Evolutionary conservation across 2,329 filamentous ascomycete species (phyloP), one percentile per base, ranked within the genome.

Genomic region (Aspergillus pseudoterreus): DNA sequence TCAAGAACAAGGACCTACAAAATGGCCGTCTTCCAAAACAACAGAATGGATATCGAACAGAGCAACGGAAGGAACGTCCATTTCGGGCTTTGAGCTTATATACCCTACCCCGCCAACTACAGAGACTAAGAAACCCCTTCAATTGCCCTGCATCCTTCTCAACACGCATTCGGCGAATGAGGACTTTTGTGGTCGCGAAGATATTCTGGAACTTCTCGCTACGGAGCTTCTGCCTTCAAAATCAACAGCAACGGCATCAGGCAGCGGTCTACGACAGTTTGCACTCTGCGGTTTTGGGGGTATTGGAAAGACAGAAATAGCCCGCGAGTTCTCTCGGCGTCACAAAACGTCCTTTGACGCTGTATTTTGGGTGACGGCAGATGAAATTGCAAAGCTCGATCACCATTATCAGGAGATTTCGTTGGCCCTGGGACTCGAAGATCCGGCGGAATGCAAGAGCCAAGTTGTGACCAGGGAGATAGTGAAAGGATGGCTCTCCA

Each of bases 291-390:
- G 62, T 11, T 42, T 57, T 24, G 59, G 58, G 1, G 61, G 61
- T 1, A 57, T 60, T 27, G 60, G 58, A 22, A 67, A 64, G 45
- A 59, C 59, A 50, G 63, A 71, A 59, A 59, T 67, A 41, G 64
- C 66, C 11, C 54, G 49, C 39, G 56, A 66, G 47, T 69, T 63
- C 54, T 55, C 54, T 17, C 38, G 51, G 36, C 45, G 52, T 24
- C 53, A 61, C 38, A 57, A 60, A 49, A 24, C 35, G 2, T 47
- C 48, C 15, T 69, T 64, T 52, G 66, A 68, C 50, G 64, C 62
- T 8, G 56, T 69, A 27, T 61, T 69, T 49, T 70, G 67, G 66
- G 56, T 70, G 5, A 21, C 52, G 17, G 65, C 66, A 5, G 65
- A 68, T 50, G 56, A 59, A 6, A 45, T 56, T 41, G 56, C 47